These are phyloP conservation scores for Myriosclerotinia curreyana DNA, from an alignment of 2,329 filamentous ascomycete genomes.

Conservation along the genomic window DNA sequence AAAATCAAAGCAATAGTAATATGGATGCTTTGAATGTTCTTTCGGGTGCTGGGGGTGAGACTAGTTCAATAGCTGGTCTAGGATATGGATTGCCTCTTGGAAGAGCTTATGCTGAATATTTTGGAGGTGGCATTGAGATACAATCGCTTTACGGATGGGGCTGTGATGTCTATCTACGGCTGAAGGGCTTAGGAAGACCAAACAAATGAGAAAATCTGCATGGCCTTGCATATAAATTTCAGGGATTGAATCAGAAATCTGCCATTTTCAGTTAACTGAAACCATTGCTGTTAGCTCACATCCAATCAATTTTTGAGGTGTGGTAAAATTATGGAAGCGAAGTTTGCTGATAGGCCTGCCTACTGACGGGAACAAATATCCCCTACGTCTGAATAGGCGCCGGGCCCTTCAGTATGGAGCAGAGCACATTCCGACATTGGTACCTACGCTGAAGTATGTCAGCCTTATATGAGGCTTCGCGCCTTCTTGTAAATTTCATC, in stretches of 20 bases:
- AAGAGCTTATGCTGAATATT: slow-evolving; percentile 95
- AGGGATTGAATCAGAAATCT: slow-evolving; percentile 1
- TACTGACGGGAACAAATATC: not conserved
- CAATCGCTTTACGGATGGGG: slow-evolving; percentile 96
- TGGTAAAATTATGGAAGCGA: slow-evolving; percentile 1
- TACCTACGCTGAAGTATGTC: not conserved
- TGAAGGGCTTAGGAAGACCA: slow-evolving; percentile 41
- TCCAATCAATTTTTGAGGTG: slow-evolving; percentile 10
- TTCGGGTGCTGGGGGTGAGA: slow-evolving; percentile 65
- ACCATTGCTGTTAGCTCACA: not conserved
- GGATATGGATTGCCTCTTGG: slow-evolving; percentile 91
- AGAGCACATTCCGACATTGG: no score
- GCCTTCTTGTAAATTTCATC: not conserved
- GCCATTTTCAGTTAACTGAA: slow-evolving; percentile 11
- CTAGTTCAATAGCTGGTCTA: slow-evolving; percentile 83
- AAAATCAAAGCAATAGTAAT: slow-evolving; percentile 43
- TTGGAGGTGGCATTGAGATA: slow-evolving; percentile 91
- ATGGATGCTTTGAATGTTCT: slow-evolving; percentile 74
- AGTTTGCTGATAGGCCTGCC: slow-evolving; percentile 2
- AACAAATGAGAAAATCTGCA: slow-evolving; percentile 23
- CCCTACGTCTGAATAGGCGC: not conserved
- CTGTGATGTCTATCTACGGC: slow-evolving; percentile 60
- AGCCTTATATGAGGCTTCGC: not conserved
- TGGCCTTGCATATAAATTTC: not conserved
- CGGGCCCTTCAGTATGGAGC: not conserved